These are phyloP conservation scores for Lactarius hengduanensis DNA, from an alignment of 768 basidiomycete species.

Conservation along the genomic window DNA sequence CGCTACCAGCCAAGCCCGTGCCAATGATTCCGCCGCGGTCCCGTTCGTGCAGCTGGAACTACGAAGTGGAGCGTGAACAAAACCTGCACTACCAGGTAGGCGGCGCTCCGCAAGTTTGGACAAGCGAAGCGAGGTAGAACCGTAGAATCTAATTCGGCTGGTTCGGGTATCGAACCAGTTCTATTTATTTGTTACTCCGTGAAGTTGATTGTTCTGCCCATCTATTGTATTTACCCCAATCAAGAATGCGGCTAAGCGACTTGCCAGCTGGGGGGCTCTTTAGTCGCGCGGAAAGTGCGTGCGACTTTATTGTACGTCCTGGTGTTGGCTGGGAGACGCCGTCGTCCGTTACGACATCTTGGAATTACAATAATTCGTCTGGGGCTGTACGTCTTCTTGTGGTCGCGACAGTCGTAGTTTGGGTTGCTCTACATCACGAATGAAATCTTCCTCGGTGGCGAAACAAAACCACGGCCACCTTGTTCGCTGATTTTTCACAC, in stretches of 20 bases:
- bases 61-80: neutral
- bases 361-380: neutral
- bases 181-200: no score
- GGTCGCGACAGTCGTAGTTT: neutral
- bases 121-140: neutral
- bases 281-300: no score
- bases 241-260: neutral
- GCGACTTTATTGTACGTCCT: no score
- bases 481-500: neutral
- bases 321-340: no score
- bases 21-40: neutral
- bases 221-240: neutral
- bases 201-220: no score
- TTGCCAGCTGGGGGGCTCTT: no score
- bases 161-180: no score
- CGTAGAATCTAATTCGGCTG: no score
- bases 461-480: neutral
- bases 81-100: neutral
- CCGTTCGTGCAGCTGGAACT: neutral
- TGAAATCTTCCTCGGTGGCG: neutral
- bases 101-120: neutral
- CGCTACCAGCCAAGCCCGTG: neutral
- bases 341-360: no score
- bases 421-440: neutral
- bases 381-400: neutral